Conservation (phyloP, 2,329 filamentous ascomycete genomes). For the Zymoseptoria passerinii region DNA sequence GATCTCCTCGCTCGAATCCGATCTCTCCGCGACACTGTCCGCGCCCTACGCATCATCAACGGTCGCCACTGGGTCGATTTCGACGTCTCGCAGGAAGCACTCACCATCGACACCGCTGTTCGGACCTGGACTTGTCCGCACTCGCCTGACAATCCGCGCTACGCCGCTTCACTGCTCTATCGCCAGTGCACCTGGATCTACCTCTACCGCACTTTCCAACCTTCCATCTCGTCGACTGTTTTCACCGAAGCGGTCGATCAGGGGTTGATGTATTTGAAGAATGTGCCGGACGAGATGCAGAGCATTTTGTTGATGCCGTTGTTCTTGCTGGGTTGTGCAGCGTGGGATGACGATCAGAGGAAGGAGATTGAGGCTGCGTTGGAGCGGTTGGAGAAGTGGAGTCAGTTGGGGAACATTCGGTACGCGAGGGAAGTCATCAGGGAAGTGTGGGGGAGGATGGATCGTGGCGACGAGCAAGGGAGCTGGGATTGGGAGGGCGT, state of each 20-base stretch:
- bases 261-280: slow-evolving; percentile 48
- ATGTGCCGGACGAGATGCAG: slow-evolving; percentile 41
- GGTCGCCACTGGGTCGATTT: slow-evolving; percentile 63
- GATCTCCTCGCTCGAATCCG: slow-evolving; percentile 71
- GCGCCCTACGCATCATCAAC: slow-evolving; percentile 52
- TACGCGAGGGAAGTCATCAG: slow-evolving; percentile 49
- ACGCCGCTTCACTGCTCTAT: slow-evolving; percentile 51
- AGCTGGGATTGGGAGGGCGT: slow-evolving; percentile 58
- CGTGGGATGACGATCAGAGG: slow-evolving; percentile 48
- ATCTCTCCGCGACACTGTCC: slow-evolving; percentile 64
- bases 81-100: slow-evolving; percentile 60
- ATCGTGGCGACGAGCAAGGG: slow-evolving; percentile 43
- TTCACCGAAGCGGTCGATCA: slow-evolving; percentile 52
- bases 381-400: slow-evolving; percentile 47
- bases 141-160: slow-evolving; percentile 44
- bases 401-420: slow-evolving; percentile 50
- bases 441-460: slow-evolving; percentile 53
- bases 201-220: slow-evolving; percentile 50
- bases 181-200: slow-evolving; percentile 57
- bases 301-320: slow-evolving; percentile 54
- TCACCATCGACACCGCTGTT: slow-evolving; percentile 67
- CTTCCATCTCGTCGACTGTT: slow-evolving; percentile 47
- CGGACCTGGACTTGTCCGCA: slow-evolving; percentile 63
- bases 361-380: slow-evolving; percentile 49
- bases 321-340: slow-evolving; percentile 54